Percentiles rank a stretch among this genome's conserved stretches.
Conservation (phyloP, 768 basidiomycete species). For the Hygrocybe coccinea region DNA sequence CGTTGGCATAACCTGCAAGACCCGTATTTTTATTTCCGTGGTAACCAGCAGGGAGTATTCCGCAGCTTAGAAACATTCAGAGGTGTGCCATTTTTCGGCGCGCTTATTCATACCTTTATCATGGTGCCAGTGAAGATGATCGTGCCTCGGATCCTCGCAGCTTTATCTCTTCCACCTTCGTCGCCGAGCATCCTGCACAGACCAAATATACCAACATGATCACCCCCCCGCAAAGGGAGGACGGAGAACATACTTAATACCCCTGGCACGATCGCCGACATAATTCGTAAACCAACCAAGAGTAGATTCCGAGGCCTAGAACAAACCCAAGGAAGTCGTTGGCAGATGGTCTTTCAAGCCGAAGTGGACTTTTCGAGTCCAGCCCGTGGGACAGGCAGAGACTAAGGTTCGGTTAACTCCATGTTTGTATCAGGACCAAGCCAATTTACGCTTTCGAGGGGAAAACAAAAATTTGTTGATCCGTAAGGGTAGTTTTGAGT, state of each 20-base stretch:
- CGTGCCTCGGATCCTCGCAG: too few relatives aligned
- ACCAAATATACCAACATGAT: slow-evolving; percentile 20
- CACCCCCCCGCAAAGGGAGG: slow-evolving; percentile 12
- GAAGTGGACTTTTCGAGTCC: slow-evolving; percentile 78
- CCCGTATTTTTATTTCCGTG: too few relatives aligned
- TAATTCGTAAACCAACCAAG: slow-evolving; percentile 19
- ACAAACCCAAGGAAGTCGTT: slow-evolving; percentile 60
- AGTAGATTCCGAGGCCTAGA: slow-evolving; percentile 34
- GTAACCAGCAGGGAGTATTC: too few relatives aligned
- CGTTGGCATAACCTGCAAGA: too few relatives aligned
- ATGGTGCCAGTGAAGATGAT: too few relatives aligned
- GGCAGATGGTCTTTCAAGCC: slow-evolving; percentile 77
- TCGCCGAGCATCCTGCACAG: slow-evolving; percentile 38
- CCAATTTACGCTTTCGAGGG: slow-evolving; percentile 60
- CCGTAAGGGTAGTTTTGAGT: slow-evolving; percentile 69
- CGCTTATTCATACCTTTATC: too few relatives aligned
- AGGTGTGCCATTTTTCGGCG: too few relatives aligned
- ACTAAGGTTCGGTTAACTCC: not conserved
- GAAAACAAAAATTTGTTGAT: slow-evolving; percentile 13
- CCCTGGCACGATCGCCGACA: slow-evolving; percentile 46
- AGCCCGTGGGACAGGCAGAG: too few relatives aligned
- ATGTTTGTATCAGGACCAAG: slow-evolving; percentile 53
- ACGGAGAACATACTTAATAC: slow-evolving; percentile 42
- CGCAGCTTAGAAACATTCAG: too few relatives aligned
- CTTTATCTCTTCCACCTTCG: slow-evolving; percentile 52